Percentiles rank a stretch among this genome's conserved stretches.
These are phyloP conservation scores for Acacia concinna DNA, from an alignment of 331 rosid species.

Conservation along the genomic window DNA sequence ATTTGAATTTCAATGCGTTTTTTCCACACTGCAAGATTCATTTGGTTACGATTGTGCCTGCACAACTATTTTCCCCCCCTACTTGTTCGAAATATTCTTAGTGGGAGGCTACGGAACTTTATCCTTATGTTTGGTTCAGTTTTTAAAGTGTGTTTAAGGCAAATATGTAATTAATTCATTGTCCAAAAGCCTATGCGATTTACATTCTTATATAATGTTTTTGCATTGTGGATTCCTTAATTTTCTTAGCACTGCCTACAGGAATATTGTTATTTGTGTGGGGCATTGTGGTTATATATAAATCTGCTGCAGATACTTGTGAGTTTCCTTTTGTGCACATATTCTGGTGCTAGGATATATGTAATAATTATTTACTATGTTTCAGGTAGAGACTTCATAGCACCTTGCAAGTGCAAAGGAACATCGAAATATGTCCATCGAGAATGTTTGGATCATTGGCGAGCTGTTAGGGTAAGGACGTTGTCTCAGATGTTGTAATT, in stretches of 20 bases:
- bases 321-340: slow-evolving; percentile 16
- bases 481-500: slow-evolving; percentile 14
- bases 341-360: slow-evolving; percentile 30
- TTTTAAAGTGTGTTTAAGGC: background rate
- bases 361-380: background rate
- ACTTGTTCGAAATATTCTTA: background rate
- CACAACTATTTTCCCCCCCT: background rate
- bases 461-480: slow-evolving; percentile 74
- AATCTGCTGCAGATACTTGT: slow-evolving; percentile 1
- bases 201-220: background rate
- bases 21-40: background rate
- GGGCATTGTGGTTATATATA: slow-evolving; percentile 1
- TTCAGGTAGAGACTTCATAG: slow-evolving; percentile 93
- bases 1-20: background rate
- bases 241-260: background rate
- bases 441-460: slow-evolving; percentile 98
- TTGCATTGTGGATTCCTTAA: background rate
- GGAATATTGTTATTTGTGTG: background rate
- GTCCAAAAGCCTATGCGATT: background rate
- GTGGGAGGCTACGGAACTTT: background rate
- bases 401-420: slow-evolving; percentile 98
- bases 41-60: background rate
- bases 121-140: background rate
- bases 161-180: background rate
- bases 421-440: slow-evolving; percentile 95